Conservation (phyloP, 495 filamentous ascomycete species). For the Neurospora sp. region DNA sequence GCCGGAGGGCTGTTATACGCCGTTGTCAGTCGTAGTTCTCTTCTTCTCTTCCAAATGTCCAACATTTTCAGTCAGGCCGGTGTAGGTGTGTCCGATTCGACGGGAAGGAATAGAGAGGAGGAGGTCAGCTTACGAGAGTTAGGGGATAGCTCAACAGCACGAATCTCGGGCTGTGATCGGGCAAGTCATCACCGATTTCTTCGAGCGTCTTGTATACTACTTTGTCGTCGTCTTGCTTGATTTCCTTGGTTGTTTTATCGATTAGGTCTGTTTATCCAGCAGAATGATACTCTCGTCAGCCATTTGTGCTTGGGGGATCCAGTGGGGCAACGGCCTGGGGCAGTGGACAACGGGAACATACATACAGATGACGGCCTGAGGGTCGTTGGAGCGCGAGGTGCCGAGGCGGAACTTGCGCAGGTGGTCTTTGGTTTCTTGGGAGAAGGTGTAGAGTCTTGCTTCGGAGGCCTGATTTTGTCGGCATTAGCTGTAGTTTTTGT, state of each 20-base stretch:
- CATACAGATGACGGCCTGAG: slow-evolving; percentile 92
- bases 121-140: no score
- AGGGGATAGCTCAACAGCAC: slow-evolving; percentile 83
- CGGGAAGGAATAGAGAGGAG: no score
- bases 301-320: no score
- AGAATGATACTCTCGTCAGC: no score
- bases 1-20: slow-evolving; percentile 29
- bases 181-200: slow-evolving; percentile 76
- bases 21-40: not conserved
- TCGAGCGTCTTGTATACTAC: slow-evolving; percentile 69
- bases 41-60: no score
- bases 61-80: no score
- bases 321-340: no score
- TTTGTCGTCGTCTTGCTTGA: slow-evolving; percentile 61
- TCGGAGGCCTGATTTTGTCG: slow-evolving; percentile 53
- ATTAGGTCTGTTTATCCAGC: no score
- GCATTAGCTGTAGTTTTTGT: not conserved
- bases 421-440: slow-evolving; percentile 71
- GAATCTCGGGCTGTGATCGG: slow-evolving; percentile 84
- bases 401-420: slow-evolving; percentile 87
- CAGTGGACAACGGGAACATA: slow-evolving; percentile 28
- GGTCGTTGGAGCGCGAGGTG: slow-evolving; percentile 77
- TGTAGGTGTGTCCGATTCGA: no score
- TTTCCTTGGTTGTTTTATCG: slow-evolving; percentile 78
- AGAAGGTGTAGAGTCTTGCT: slow-evolving; percentile 87